Conservation (phyloP, 2,329 filamentous ascomycete species). For the Zymoseptoria tritici region DNA sequence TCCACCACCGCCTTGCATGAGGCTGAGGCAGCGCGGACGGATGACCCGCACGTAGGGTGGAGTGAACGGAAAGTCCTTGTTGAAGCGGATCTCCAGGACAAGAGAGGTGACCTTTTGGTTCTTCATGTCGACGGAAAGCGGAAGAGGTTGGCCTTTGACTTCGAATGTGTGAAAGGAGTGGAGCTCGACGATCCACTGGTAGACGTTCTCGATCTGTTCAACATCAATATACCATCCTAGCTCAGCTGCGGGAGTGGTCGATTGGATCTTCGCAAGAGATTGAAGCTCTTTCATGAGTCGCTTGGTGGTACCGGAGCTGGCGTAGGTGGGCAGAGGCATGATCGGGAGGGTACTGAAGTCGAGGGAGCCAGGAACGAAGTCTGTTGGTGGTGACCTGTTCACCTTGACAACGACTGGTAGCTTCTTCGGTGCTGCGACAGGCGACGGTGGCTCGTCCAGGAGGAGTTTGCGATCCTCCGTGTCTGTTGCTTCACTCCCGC, state of each 20-base stretch:
- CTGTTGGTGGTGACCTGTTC: slow-evolving; percentile 33
- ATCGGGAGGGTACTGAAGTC: slow-evolving; percentile 55
- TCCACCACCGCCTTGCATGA: slow-evolving; percentile 67
- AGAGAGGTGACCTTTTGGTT: slow-evolving; percentile 54
- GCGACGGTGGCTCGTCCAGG: slow-evolving; percentile 18
- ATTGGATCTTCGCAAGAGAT: slow-evolving; percentile 57
- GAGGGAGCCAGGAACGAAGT: slow-evolving; percentile 62
- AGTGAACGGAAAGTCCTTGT: slow-evolving; percentile 63
- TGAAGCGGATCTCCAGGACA: slow-evolving; percentile 75
- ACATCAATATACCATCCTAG: slow-evolving; percentile 79
- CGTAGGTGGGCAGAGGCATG: slow-evolving; percentile 59
- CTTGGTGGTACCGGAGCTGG: slow-evolving; percentile 53
- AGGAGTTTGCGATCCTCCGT: slow-evolving; percentile 42
- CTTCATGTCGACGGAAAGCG: slow-evolving; percentile 69
- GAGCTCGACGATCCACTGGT: slow-evolving; percentile 86
- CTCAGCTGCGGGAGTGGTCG: slow-evolving; percentile 51
- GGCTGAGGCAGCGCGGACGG: slow-evolving; percentile 68
- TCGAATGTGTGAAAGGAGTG: slow-evolving; percentile 58
- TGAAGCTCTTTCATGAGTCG: slow-evolving; percentile 59
- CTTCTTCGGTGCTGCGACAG: not conserved
- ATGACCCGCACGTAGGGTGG: slow-evolving; percentile 83
- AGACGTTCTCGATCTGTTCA: slow-evolving; percentile 61
- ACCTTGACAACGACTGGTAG: slow-evolving; percentile 1
- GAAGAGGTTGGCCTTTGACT: slow-evolving; percentile 39
- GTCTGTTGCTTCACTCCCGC: slow-evolving; percentile 43